A percentile compares a stretch with the other conserved stretches of the same genome.
Evolutionary conservation across 192 early-diverging fungal genomes (phyloP).

Genomic region (Dissophora ornata): DNA sequence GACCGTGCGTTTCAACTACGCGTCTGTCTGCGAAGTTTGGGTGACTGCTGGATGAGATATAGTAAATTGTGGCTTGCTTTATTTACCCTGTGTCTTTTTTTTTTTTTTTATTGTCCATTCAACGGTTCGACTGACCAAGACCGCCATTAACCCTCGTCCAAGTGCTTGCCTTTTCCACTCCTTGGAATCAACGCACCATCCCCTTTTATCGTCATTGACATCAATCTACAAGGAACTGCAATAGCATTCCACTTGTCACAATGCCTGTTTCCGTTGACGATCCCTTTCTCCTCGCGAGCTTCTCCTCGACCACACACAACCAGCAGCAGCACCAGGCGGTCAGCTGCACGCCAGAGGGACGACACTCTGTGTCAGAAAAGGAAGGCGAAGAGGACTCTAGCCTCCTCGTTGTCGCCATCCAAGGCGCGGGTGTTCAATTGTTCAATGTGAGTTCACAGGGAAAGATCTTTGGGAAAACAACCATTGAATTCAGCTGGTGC

Average conservation of each 20-base stretch:
- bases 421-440: constrained; percentile 64
- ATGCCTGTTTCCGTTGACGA: constrained; percentile 65
- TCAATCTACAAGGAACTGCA: not conserved
- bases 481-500: not conserved
- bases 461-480: too few species aligned
- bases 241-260: constrained; percentile 1
- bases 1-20: too few species aligned
- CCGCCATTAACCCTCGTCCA: not conserved
- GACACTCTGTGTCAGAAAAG: constrained; percentile 1
- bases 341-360: constrained; percentile 33
- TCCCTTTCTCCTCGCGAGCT: constrained; percentile 60
- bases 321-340: constrained; percentile 35
- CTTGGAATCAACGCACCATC: not conserved
- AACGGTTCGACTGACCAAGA: not conserved
- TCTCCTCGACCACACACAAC: constrained; percentile 51
- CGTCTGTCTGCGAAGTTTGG: too few species aligned
- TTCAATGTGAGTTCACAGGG: constrained; percentile 59
- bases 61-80: constrained; percentile 2
- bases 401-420: constrained; percentile 59
- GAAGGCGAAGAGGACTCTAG: constrained; percentile 22
- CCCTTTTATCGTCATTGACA: not conserved
- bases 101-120: not conserved
- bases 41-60: too few species aligned
- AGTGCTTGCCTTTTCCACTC: not conserved
- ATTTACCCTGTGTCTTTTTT: not conserved